Evolutionary conservation across 768 basidiomycete genomes (phyloP).

Genomic region (Leccinum imitatum): DNA sequence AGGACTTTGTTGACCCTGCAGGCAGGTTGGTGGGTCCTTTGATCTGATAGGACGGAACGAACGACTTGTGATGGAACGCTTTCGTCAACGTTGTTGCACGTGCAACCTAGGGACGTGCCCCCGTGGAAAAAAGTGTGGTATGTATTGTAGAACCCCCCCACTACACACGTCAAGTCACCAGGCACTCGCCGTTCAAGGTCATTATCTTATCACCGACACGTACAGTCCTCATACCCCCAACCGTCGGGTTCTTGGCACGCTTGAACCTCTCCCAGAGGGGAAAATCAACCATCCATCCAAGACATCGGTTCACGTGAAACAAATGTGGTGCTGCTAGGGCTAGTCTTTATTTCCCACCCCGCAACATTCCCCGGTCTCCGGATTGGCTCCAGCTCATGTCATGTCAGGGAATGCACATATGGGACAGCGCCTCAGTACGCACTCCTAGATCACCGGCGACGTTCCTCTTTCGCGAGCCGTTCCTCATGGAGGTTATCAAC

Average conservation of each 20-base stretch:
- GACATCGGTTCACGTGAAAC: neutral
- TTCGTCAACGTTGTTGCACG: slow-evolving; percentile 1
- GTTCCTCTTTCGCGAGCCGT: slow-evolving; percentile 18
- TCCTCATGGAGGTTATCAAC: slow-evolving; percentile 23
- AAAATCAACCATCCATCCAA: neutral
- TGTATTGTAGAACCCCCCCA: neutral
- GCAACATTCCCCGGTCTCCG: slow-evolving; percentile 20
- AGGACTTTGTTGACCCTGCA: neutral
- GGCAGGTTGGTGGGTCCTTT: neutral
- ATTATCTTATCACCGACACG: slow-evolving; percentile 9
- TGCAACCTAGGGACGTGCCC: slow-evolving; percentile 5
- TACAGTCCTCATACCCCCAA: neutral
- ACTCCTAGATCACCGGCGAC: slow-evolving; percentile 22
- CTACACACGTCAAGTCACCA: neutral
- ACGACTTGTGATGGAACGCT: neutral
- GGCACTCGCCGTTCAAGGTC: neutral
- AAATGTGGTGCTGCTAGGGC: neutral
- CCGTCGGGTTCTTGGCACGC: slow-evolving; percentile 10
- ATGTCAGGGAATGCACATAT: slow-evolving; percentile 21
- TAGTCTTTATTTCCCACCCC: slow-evolving; percentile 25
- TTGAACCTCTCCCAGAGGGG: slow-evolving; percentile 20
- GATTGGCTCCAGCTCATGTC: neutral
- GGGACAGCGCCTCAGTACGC: slow-evolving; percentile 22
- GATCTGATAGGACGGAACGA: neutral
- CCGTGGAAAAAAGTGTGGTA: slow-evolving; percentile 10